Evolutionary conservation across 179 eudicot species (phyloP).

Genomic region (Sideroxylon spinosum): DNA sequence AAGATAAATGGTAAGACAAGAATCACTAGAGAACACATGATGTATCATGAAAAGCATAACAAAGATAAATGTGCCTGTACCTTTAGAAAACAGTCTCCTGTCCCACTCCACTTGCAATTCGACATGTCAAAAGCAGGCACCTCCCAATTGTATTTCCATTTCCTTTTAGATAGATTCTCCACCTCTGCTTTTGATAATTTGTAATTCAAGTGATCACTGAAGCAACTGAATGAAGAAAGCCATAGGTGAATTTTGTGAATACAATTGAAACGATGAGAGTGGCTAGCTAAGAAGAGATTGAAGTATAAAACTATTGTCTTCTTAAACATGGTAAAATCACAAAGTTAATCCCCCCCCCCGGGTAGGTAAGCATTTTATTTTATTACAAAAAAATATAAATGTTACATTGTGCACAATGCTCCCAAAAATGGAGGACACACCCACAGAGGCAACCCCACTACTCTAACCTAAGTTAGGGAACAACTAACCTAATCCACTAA

Average conservation of each 20-base stretch:
- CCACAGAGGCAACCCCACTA: no score
- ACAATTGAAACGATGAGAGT: background rate
- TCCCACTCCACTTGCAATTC: constrained; percentile 71
- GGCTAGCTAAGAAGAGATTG: background rate
- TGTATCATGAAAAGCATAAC: background rate
- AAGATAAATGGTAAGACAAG: background rate
- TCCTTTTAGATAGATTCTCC: constrained; percentile 46
- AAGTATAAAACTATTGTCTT: background rate
- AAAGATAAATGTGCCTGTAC: constrained; percentile 27
- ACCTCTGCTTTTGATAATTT: constrained; percentile 50
- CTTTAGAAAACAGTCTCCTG: constrained; percentile 54
- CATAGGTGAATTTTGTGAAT: background rate
- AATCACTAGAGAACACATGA: background rate
- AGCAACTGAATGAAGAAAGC: constrained; percentile 55
- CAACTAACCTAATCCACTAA: no score
- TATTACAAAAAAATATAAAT: no score
- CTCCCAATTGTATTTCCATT: constrained; percentile 80
- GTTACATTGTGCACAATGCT: no score
- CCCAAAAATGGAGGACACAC: no score
- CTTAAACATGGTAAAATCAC: background rate
- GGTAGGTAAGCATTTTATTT: no score
- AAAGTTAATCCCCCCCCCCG: no score
- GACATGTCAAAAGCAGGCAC: constrained; percentile 48
- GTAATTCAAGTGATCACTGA: constrained; percentile 49
- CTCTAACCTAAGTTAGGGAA: no score